Evolutionary conservation across 202 grass and related monocot genomes (phyloP).

Genomic region (Setaria italica): DNA sequence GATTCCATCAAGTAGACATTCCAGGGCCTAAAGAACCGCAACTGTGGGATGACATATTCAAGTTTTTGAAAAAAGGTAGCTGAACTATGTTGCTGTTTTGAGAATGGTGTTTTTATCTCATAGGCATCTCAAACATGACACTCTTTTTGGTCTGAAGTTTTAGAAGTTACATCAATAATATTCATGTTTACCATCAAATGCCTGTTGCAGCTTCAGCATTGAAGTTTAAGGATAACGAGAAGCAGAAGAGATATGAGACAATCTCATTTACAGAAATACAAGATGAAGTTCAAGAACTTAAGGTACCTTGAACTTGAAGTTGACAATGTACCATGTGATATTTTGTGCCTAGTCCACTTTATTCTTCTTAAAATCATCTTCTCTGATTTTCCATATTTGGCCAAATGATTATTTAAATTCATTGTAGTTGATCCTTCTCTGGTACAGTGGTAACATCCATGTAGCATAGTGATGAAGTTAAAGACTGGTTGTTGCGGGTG

Average conservation of each 20-base stretch:
- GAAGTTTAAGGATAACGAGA: slow-evolving; percentile 74
- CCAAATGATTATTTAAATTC: neutral
- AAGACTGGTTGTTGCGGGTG: neutral
- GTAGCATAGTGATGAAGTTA: neutral
- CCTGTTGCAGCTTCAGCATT: slow-evolving; percentile 62
- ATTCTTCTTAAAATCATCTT: neutral
- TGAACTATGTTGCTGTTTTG: slow-evolving; percentile 1
- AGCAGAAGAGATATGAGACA: slow-evolving; percentile 70
- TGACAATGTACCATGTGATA: slow-evolving; percentile 34
- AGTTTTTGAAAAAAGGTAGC: slow-evolving; percentile 90
- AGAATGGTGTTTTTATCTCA: slow-evolving; percentile 38
- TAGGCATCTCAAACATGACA: neutral
- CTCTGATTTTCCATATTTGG: neutral
- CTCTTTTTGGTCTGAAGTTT: neutral
- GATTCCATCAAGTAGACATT: slow-evolving; percentile 85
- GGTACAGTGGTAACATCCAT: neutral
- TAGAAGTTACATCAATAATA: slow-evolving; percentile 23
- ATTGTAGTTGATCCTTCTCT: slow-evolving; percentile 21
- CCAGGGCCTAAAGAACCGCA: slow-evolving; percentile 79
- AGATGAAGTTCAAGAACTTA: slow-evolving; percentile 84
- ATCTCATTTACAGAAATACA: slow-evolving; percentile 90
- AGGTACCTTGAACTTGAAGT: slow-evolving; percentile 58
- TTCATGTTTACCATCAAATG: slow-evolving; percentile 48
- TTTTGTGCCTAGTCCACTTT: slow-evolving; percentile 1
- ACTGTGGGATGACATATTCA: slow-evolving; percentile 93